phyloP scores from a whole-genome alignment of 768 basidiomycete species.

The Tricholoma terreum region DNA sequence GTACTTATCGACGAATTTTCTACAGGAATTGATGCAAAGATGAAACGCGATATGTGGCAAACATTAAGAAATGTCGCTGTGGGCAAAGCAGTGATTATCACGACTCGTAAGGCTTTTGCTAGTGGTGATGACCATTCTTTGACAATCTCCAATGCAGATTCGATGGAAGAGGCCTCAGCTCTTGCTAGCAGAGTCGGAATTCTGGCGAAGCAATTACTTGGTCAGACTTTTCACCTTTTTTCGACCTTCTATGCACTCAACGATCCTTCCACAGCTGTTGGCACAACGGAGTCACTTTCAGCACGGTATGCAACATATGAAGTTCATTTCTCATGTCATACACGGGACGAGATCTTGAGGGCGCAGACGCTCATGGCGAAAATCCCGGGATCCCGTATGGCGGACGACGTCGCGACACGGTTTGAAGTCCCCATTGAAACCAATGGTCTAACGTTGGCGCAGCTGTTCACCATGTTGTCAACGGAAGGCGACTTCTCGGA shows the following conservation, averaged over 20 bases:
- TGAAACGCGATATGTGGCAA: constrained; percentile 82
- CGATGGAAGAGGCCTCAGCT: constrained; percentile 83
- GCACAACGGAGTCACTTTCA: constrained; percentile 60
- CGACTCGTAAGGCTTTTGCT: constrained; percentile 52
- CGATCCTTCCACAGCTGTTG: constrained; percentile 46
- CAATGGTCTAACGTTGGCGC: constrained; percentile 48
- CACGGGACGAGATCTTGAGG: constrained; percentile 53
- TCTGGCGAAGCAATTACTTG: constrained; percentile 65
- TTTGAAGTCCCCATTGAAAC: constrained; percentile 64
- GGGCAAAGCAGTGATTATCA: constrained; percentile 70
- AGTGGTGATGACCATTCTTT: neutral
- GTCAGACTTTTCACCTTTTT: constrained; percentile 33
- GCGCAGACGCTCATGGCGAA: constrained; percentile 60
- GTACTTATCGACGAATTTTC: constrained; percentile 83
- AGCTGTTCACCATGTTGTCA: constrained; percentile 56
- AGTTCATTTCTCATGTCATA: constrained; percentile 69
- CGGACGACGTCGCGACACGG: constrained; percentile 72
- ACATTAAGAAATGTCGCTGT: constrained; percentile 61
- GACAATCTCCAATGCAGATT: constrained; percentile 42
- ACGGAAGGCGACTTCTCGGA: constrained; percentile 54
- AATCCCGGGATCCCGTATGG: constrained; percentile 61
- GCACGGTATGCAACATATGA: constrained; percentile 72
- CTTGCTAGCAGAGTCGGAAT: constrained; percentile 76
- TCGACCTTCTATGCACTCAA: neutral
- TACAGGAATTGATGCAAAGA: constrained; percentile 79